Percentiles rank a stretch among this genome's conserved stretches.
phyloP scores from a whole-genome alignment of 2,329 filamentous ascomycete species.

The Ophiostoma himal-ulmi region DNA sequence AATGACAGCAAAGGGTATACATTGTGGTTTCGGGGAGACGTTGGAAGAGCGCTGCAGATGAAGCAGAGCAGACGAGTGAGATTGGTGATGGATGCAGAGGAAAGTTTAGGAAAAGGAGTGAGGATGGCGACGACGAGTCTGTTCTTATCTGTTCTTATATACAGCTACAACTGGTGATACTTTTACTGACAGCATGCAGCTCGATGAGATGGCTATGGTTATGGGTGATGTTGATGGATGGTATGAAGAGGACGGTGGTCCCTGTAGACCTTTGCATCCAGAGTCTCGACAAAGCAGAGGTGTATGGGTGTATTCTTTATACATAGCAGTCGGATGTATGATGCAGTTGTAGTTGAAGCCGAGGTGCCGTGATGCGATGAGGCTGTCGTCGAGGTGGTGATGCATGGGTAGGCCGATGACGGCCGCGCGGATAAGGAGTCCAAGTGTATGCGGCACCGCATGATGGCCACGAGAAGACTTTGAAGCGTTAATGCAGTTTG shows the following conservation, averaged over 20 bases:
- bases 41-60: background rate
- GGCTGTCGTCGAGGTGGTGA: background rate
- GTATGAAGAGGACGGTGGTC: background rate
- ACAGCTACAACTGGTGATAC: too few species aligned
- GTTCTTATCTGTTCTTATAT: too few species aligned
- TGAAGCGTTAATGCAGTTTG: too few species aligned
- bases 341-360: too few species aligned
- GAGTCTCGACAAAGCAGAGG: background rate
- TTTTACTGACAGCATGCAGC: too few species aligned
- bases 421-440: background rate
- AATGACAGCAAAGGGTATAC: background rate
- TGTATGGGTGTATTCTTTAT: background rate
- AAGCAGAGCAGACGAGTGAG: background rate
- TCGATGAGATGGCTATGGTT: background rate
- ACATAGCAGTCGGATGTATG: background rate
- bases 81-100: background rate
- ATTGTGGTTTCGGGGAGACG: background rate
- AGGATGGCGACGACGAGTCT: too few species aligned
- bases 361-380: background rate
- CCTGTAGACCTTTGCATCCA: background rate
- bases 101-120: too few species aligned
- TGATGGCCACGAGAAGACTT: too few species aligned
- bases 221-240: too few species aligned
- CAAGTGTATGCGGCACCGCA: too few species aligned
- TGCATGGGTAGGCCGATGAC: background rate